A percentile compares a stretch with the other conserved stretches of the same genome.
Evolutionary conservation across 768 basidiomycete genomes (phyloP).

Genomic region (Lentinula edodes): DNA sequence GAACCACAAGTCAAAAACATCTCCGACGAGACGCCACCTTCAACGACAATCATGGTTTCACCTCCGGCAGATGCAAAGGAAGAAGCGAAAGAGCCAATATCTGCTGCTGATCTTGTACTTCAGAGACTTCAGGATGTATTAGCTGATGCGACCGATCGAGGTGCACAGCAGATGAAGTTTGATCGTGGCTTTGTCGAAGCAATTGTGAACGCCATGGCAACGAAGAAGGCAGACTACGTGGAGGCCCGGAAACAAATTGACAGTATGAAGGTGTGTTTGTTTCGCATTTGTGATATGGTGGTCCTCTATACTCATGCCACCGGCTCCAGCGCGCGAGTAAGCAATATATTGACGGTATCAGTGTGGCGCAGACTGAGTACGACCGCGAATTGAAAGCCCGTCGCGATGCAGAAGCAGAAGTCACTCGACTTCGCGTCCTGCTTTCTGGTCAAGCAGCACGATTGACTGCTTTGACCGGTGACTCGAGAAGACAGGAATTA

Average conservation of each 20-base stretch:
- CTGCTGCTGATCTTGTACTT: conserved; percentile 37
- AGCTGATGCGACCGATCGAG: conserved; percentile 52
- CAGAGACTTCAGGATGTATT: conserved; percentile 58
- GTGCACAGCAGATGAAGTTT: conserved; percentile 56
- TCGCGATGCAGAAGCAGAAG: conserved; percentile 89
- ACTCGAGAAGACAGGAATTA: conserved; percentile 70
- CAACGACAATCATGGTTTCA: conserved; percentile 29
- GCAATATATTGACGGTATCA: conserved; percentile 87
- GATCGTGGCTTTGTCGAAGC: conserved; percentile 72
- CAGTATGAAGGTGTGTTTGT: conserved; percentile 72
- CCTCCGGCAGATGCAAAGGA: conserved; percentile 26
- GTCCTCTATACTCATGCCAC: not conserved
- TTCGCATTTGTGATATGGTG: not conserved
- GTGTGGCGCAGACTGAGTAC: conserved; percentile 91
- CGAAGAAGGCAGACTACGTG: conserved; percentile 51
- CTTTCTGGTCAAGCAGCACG: conserved; percentile 87
- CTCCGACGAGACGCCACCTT: not conserved
- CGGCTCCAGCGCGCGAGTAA: conserved; percentile 74
- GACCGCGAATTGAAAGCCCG: conserved; percentile 86
- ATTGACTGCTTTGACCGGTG: conserved; percentile 79
- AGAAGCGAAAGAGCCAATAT: conserved; percentile 16
- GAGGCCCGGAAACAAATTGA: conserved; percentile 76
- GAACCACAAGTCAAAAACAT: not conserved
- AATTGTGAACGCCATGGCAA: conserved; percentile 61
- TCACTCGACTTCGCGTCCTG: conserved; percentile 76